phyloP scores from a whole-genome alignment of 345 rosid genomes.

The Punica granatum region DNA sequence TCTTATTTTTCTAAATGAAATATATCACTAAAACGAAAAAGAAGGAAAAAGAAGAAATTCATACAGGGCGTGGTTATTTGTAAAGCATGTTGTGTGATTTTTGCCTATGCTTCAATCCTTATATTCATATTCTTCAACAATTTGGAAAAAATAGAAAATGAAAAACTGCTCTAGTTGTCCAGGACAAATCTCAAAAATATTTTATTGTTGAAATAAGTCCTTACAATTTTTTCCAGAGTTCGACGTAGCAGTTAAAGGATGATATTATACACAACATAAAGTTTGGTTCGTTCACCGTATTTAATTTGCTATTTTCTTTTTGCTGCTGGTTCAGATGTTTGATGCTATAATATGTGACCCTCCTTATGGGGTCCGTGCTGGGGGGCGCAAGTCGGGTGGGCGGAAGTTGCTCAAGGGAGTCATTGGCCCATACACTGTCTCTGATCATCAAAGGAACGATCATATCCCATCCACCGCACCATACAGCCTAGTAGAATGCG shows the following conservation, averaged over 20 bases:
- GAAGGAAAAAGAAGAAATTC: not conserved
- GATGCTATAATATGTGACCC: slow-evolving; percentile 94
- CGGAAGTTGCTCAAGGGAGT: slow-evolving; percentile 79
- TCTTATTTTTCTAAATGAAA: not conserved
- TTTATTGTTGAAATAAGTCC: not conserved
- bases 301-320: not conserved
- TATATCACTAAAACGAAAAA: no score
- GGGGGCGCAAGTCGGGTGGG: slow-evolving; percentile 95
- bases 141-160: not conserved
- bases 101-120: not conserved
- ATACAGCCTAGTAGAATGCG: slow-evolving; percentile 81
- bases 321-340: slow-evolving; percentile 36
- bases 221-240: not conserved
- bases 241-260: not conserved
- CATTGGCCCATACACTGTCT: slow-evolving; percentile 76
- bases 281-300: not conserved
- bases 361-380: slow-evolving; percentile 95
- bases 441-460: slow-evolving; percentile 83
- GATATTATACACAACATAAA: not conserved
- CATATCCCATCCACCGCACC: slow-evolving; percentile 93
- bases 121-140: not conserved
- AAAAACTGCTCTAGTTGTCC: not conserved
- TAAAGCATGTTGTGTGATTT: not conserved
- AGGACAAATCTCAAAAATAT: not conserved
- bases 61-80: not conserved